A percentile compares a stretch with the other conserved stretches of the same genome.
Evolutionary conservation across 1,284 basidiomycete species (phyloP).

Genomic region (Cutaneotrichosporon sp.): DNA sequence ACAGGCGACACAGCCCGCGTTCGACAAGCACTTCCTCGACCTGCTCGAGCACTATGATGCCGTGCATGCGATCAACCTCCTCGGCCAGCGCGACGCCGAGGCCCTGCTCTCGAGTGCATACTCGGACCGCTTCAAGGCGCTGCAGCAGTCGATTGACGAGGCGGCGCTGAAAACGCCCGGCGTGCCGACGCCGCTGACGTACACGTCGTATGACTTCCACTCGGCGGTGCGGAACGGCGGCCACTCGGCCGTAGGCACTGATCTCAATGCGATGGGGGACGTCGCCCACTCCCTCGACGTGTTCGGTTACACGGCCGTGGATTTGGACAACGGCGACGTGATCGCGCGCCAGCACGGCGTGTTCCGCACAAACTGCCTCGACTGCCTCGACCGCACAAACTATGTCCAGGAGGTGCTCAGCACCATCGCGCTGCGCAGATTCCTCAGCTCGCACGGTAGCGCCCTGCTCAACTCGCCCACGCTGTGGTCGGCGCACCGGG

Average conservation of each 20-base stretch:
- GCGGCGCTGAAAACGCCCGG: slow-evolving; percentile 54
- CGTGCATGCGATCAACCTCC: slow-evolving; percentile 78
- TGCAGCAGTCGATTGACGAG: slow-evolving; percentile 27
- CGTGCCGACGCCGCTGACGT: slow-evolving; percentile 36
- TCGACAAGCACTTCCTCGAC: slow-evolving; percentile 85
- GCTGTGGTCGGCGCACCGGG: slow-evolving; percentile 81
- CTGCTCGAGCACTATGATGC: slow-evolving; percentile 75
- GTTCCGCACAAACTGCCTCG: slow-evolving; percentile 92
- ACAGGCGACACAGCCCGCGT: slow-evolving; percentile 85
- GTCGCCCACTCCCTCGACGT: slow-evolving; percentile 65
- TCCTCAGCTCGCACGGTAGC: slow-evolving; percentile 39
- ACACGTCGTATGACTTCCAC: slow-evolving; percentile 95
- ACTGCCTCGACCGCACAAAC: slow-evolving; percentile 97
- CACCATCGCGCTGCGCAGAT: slow-evolving; percentile 61
- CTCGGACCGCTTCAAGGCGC: slow-evolving; percentile 61
- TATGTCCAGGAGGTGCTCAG: slow-evolving; percentile 92
- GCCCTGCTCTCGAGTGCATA: slow-evolving; percentile 77
- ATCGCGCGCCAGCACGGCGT: slow-evolving; percentile 81
- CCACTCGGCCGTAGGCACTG: slow-evolving; percentile 76
- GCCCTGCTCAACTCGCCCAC: slow-evolving; percentile 39
- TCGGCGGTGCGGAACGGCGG: slow-evolving; percentile 73
- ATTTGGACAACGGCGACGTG: slow-evolving; percentile 60
- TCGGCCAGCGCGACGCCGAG: slow-evolving; percentile 89
- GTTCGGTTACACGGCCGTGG: slow-evolving; percentile 80
- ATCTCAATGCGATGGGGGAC: slow-evolving; percentile 65